A percentile compares a stretch with the other conserved stretches of the same genome.
Conservation (phyloP, 148 eudicot species). For the Cornus controversa region DNA sequence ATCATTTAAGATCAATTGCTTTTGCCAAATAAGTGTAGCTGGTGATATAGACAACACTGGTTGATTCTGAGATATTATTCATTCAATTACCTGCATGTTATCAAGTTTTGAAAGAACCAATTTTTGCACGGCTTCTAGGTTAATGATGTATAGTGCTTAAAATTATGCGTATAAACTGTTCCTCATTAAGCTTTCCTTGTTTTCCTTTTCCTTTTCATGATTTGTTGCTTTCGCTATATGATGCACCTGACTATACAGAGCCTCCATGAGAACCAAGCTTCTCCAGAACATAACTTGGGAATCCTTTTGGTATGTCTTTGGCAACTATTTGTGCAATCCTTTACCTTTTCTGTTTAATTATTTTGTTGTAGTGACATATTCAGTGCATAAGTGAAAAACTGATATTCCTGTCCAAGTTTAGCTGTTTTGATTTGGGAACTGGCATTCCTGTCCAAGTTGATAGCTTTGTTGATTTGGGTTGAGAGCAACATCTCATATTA, state of each 20-base stretch:
- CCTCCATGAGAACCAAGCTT: conserved; percentile 48
- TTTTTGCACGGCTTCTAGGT: not conserved
- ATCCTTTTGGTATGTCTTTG: conserved; percentile 59
- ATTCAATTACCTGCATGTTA: not conserved
- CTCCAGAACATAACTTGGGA: conserved; percentile 82
- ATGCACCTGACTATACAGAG: conserved; percentile 39
- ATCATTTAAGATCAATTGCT: not conserved
- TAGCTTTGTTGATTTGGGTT: not conserved
- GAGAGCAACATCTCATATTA: no score
- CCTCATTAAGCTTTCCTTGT: not conserved
- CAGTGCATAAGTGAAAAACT: not conserved
- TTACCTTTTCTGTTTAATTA: not conserved
- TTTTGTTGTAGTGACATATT: not conserved
- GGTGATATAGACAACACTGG: not conserved
- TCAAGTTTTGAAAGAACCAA: not conserved
- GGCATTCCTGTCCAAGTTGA: no score
- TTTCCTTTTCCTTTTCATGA: conserved; percentile 1
- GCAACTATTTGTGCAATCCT: not conserved
- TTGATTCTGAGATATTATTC: not conserved
- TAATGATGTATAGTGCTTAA: not conserved
- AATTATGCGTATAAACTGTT: not conserved
- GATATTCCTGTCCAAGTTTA: not conserved
- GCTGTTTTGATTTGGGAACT: not conserved
- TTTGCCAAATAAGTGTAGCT: not conserved
- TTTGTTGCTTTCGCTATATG: conserved; percentile 9